Evolutionary conservation across 352 stramenopile genomes (phyloP), one percentile per base, ranked within the genome.

Genomic region (Globisporangium uncinulatum): DNA sequence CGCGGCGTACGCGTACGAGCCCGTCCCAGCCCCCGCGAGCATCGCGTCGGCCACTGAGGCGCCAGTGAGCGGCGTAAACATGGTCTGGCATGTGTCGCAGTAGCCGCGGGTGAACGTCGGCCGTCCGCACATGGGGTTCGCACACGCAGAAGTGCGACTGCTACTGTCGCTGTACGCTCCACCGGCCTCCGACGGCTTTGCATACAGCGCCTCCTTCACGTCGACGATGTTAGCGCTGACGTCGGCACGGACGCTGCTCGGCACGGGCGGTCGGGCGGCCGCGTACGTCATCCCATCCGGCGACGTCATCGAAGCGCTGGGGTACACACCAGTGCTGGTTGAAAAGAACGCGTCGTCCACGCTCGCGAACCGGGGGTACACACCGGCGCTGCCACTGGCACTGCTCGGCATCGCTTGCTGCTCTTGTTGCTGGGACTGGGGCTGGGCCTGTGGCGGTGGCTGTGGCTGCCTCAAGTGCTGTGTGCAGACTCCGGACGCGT

Each of bases 21-120:
- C 60, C 6, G 24, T 52, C 29, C 36, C 32, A 5, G 24, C 49
- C 29, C 36, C 32, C 6, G 49, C n/a, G 10, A 55, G 36, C 39
- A 50, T 51, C 58, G 81, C 67, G 4, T 66, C 63, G 41, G 78
- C 76, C 2, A 29, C 24, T 29, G 24, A 29, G 24, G 76, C 72
- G 17, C 81, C 69, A 5, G 74, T 64, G 45, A 86, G 59, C 20
- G 74, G 74, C 13, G 74, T 72, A 39, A 86, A 87, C 37, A 89
- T 69, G 39, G 59, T 73, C 59, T 85, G 76, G 47, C 79, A 89
- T 1, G 66, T 65, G 11, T 85, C 76, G 37, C 79, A 89, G 44
- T 80, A 85, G 43, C 86, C 76, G 5, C 67, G 65, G 0, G 73
- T 74, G 54, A 77, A 85, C 20, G 71, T 76, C 39, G 85, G 69